These are phyloP conservation scores for Pleurotus eryngii DNA, from an alignment of 768 basidiomycete species.

Conservation along the genomic window DNA sequence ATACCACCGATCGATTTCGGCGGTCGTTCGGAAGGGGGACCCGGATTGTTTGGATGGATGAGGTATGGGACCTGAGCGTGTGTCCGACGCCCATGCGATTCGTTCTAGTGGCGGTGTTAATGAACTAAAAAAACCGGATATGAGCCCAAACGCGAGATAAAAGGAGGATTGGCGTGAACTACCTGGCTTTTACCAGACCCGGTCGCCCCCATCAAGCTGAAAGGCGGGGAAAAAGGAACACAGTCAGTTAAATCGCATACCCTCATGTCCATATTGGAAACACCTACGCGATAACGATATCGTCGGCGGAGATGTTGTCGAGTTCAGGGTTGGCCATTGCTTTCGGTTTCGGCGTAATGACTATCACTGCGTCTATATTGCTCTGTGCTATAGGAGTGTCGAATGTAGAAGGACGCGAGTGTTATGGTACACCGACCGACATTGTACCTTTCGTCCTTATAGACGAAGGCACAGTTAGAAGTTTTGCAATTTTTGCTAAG, in stretches of 20 bases:
- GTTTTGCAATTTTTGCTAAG: too few relatives aligned
- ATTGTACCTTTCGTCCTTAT: too few relatives aligned
- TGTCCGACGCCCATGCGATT: slow-evolving; percentile 12
- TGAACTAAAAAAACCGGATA: slow-evolving; percentile 17
- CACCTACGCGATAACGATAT: slow-evolving; percentile 8
- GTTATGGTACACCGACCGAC: too few relatives aligned
- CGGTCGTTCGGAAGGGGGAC: slow-evolving; percentile 15
- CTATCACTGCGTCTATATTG: too few relatives aligned
- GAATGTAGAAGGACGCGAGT: too few relatives aligned
- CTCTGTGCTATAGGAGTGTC: too few relatives aligned
- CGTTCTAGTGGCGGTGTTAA: slow-evolving; percentile 15
- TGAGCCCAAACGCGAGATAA: neutral
- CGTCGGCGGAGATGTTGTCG: neutral
- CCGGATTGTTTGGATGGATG: slow-evolving; percentile 14
- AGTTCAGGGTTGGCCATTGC: too few relatives aligned
- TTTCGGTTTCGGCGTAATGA: too few relatives aligned
- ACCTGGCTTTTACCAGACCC: slow-evolving; percentile 11
- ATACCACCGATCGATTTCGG: slow-evolving; percentile 15
- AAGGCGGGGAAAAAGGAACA: neutral
- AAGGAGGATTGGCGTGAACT: neutral
- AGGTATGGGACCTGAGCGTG: slow-evolving; percentile 19
- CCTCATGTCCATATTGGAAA: neutral
- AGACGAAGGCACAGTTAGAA: too few relatives aligned
- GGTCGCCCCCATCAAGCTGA: slow-evolving; percentile 10
- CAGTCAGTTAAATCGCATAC: neutral